A percentile compares a stretch with the other conserved stretches of the same genome.
Conservation (phyloP, 805 yeast species). For the Nakazawaea anatomiae region DNA sequence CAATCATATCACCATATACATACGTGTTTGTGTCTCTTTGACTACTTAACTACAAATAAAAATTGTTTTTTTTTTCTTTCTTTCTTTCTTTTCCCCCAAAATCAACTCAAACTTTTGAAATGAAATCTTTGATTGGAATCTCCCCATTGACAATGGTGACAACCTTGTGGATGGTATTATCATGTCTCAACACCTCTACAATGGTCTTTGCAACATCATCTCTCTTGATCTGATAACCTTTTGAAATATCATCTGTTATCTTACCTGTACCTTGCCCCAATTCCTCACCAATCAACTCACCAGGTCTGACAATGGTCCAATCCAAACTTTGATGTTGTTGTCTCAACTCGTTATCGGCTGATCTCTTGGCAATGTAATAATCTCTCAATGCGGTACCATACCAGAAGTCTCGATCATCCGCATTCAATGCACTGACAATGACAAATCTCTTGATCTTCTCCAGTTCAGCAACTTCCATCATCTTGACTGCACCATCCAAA, state of each 20-base stretch:
- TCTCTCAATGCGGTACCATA: constrained; percentile 31
- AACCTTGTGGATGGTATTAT: constrained; percentile 34
- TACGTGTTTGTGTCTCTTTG: too few species aligned
- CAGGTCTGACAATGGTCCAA: constrained; percentile 56
- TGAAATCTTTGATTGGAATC: constrained; percentile 15
- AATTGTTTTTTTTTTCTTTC: too few species aligned
- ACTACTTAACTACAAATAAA: neutral
- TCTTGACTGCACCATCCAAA: constrained; percentile 54
- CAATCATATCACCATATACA: constrained; percentile 26
- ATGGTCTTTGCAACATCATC: constrained; percentile 52
- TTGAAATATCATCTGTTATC: constrained; percentile 12
- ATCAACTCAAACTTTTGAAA: neutral
- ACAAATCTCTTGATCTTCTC: constrained; percentile 40
- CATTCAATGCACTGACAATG: constrained; percentile 50
- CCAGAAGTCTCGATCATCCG: constrained; percentile 45
- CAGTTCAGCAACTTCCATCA: constrained; percentile 45
- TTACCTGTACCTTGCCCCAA: constrained; percentile 39
- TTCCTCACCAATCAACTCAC: constrained; percentile 30
- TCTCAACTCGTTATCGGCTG: constrained; percentile 46
- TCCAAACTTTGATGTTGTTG: constrained; percentile 33
- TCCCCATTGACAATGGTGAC: constrained; percentile 41
- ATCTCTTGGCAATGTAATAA: constrained; percentile 56
- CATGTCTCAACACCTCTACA: constrained; percentile 28
- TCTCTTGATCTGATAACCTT: constrained; percentile 29
- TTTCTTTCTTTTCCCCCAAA: neutral